A percentile compares a stretch with the other conserved stretches of the same genome.
Conservation (phyloP, 305 asterid species). For the Andrographis paniculata region DNA sequence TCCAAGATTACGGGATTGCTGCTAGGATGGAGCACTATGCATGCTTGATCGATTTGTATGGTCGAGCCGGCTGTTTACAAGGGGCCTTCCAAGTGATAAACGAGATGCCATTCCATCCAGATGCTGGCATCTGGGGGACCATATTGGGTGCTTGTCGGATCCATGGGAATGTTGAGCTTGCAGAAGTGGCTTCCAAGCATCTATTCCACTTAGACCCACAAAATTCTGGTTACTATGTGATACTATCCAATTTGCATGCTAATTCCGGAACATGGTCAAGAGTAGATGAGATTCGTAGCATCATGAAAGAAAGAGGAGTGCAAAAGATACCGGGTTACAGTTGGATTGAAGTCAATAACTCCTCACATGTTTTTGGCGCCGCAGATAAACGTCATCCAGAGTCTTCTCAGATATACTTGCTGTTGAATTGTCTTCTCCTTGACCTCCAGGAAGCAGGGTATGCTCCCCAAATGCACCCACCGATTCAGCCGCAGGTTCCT, state of each 20-base stretch:
- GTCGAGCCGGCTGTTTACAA: constrained; percentile 56
- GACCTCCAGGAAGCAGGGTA: constrained; percentile 61
- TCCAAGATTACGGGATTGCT: constrained; percentile 34
- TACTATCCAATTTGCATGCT: constrained; percentile 70
- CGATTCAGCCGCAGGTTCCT: constrained; percentile 11
- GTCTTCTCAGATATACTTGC: constrained; percentile 40
- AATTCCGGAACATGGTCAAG: constrained; percentile 58
- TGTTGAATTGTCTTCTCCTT: constrained; percentile 41
- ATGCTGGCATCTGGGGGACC: constrained; percentile 87
- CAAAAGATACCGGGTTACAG: constrained; percentile 70
- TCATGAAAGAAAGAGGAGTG: constrained; percentile 74
- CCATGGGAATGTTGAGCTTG: constrained; percentile 68
- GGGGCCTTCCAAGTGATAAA: constrained; percentile 42
- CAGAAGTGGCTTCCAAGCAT: constrained; percentile 62
- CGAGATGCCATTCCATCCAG: constrained; percentile 67
- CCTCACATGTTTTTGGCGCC: constrained; percentile 61
- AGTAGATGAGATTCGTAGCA: constrained; percentile 45
- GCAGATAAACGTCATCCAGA: constrained; percentile 62
- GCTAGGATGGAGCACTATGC: constrained; percentile 76
- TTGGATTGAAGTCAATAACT: constrained; percentile 65
- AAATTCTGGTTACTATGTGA: constrained; percentile 76
- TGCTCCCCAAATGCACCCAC: constrained; percentile 20
- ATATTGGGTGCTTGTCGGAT: constrained; percentile 70
- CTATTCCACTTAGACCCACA: constrained; percentile 59
- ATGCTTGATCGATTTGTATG: constrained; percentile 65